Evolutionary conservation across 2,329 filamentous ascomycete genomes (phyloP), one percentile per base, ranked within the genome.

Genomic region (Fusarium sp.): DNA sequence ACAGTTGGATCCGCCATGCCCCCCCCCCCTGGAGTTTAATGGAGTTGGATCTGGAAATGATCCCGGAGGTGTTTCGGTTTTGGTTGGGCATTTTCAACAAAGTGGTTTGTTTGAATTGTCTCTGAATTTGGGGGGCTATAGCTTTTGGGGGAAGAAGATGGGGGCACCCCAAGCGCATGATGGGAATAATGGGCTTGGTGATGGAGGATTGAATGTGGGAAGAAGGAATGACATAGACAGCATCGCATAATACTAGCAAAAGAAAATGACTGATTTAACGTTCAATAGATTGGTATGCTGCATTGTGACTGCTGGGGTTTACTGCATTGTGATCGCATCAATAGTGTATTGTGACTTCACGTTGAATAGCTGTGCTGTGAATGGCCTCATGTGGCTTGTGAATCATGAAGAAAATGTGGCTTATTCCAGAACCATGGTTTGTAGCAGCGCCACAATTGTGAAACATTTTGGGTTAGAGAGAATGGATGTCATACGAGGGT

Each of bases 21-120:
- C 34, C 34, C 25, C 34, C 34, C 34, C 34, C 56, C 53, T 69
- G 56, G 40, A 54, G 20, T 56, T 38, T 38, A 38, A 64, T 40
- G 52, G 54, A 62, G 47, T 71, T 66, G 60, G 69, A 67, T 72
- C 65, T 59, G 52, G 61, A 69, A 69, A 69, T 22, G 69, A 62
- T 72, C 65, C 56, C 43, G 57, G 69, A 61, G 69, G 69, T 67
- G 69, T 71, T 68, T 70, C 34, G 49, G 62, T 44, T 62, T 64
- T 67, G 61, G 53, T 43, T 71, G 69, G 61, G 65, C 66, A 69
- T 53, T 54, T 66, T 66, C 53, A 44, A 63, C 46, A 18, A 53
- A 64, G 58, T 63, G 58, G 65, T 60, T 63, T 65, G 59, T 64
- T 60, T 59, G 34, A 44, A 59, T 71, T 72, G 62, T 72, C 66